phyloP scores from a whole-genome alignment of 2,329 filamentous ascomycete species.

The Pestalotiopsis fici region DNA sequence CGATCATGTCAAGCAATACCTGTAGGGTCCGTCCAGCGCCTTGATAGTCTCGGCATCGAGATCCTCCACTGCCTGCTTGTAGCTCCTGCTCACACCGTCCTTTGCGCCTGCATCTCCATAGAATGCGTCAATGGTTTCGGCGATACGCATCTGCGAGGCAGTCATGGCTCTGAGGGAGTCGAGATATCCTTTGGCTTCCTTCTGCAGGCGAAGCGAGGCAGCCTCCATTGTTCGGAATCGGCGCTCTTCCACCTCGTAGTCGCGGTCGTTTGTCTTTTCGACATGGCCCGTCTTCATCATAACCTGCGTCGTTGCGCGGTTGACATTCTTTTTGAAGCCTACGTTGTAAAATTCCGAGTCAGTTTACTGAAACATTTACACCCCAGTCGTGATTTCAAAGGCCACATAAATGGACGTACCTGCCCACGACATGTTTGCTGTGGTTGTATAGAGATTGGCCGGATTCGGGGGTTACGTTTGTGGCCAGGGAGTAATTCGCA shows the following conservation, averaged over 20 bases:
- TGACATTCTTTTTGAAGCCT: slow-evolving; percentile 96
- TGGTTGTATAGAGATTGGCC: background rate
- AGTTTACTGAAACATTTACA: background rate
- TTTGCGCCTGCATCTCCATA: slow-evolving; percentile 94
- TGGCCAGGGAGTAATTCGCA: background rate
- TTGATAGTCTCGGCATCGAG: slow-evolving; percentile 98
- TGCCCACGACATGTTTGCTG: slow-evolving; percentile 69
- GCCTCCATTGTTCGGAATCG: slow-evolving; percentile 98
- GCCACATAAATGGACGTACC: slow-evolving; percentile 43
- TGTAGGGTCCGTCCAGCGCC: slow-evolving; percentile 92
- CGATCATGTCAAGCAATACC: slow-evolving; percentile 40
- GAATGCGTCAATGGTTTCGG: slow-evolving; percentile 98
- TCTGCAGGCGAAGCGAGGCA: slow-evolving; percentile 87
- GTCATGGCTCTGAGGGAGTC: slow-evolving; percentile 99
- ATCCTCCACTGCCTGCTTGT: slow-evolving; percentile 98
- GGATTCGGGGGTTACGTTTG: background rate
- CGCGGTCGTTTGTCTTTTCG: slow-evolving; percentile 96
- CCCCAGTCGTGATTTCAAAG: background rate
- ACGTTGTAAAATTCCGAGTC: slow-evolving; percentile 5
- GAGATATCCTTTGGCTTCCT: slow-evolving; percentile 96
- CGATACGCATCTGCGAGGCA: slow-evolving; percentile 98
- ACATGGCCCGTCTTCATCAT: slow-evolving; percentile 99
- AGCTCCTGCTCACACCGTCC: slow-evolving; percentile 93
- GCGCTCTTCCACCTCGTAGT: slow-evolving; percentile 97
- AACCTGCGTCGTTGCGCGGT: slow-evolving; percentile 97